Percentiles rank a stretch among this genome's conserved stretches.
Conservation (phyloP, 2,329 filamentous ascomycete genomes). For the Alternaria sp. region DNA sequence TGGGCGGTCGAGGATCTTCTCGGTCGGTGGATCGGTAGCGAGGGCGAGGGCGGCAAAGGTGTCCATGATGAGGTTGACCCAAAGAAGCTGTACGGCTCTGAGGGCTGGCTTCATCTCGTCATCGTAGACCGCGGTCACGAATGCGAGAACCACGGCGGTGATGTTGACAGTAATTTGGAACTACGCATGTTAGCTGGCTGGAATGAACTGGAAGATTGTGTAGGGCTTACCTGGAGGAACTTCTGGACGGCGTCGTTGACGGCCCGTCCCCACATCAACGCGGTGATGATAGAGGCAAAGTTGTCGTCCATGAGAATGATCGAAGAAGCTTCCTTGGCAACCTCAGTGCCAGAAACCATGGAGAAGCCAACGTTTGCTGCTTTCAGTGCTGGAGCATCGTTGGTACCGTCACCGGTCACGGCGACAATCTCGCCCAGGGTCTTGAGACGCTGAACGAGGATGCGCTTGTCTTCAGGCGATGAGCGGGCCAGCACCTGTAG, state of each 20-base stretch:
- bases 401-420: conserved; percentile 98
- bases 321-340: conserved; percentile 91
- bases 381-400: conserved; percentile 95
- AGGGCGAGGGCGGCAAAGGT: conserved; percentile 93
- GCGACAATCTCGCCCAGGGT: conserved; percentile 89
- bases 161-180: conserved; percentile 99
- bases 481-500: conserved; percentile 93
- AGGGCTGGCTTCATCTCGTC: conserved; percentile 85
- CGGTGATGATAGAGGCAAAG: conserved; percentile 93
- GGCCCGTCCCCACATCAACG: conserved; percentile 91
- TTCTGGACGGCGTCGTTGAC: conserved; percentile 99
- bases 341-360: conserved; percentile 93
- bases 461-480: conserved; percentile 94
- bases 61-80: conserved; percentile 97
- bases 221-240: conserved; percentile 72
- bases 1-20: conserved; percentile 90
- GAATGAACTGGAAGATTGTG: too few species aligned
- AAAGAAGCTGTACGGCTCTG: conserved; percentile 92
- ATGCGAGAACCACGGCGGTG: conserved; percentile 96
- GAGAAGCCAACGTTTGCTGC: conserved; percentile 98
- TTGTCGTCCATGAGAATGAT: conserved; percentile 98
- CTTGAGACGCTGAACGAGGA: conserved; percentile 91
- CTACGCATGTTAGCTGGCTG: conserved; percentile 10
- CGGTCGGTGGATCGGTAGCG: conserved; percentile 94
- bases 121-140: conserved; percentile 91